These are phyloP conservation scores for Lepidium africanum DNA, from an alignment of 345 rosid species.

Conservation along the genomic window DNA sequence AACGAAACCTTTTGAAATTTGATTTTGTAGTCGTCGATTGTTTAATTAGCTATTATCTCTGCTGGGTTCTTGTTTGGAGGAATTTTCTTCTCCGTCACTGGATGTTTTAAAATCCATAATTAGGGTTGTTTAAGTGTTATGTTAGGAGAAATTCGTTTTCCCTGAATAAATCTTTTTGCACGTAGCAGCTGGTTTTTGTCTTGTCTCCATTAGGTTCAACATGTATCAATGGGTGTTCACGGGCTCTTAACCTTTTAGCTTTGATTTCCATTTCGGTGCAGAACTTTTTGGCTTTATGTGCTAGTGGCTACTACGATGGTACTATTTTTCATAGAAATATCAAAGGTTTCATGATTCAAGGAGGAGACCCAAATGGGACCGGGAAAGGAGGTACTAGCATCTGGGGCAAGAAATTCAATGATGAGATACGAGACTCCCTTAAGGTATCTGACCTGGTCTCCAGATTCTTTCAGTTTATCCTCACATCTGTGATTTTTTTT, in stretches of 20 bases:
- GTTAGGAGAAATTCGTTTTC: background rate
- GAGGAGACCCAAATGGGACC: slow-evolving; percentile 93
- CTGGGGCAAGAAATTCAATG: slow-evolving; percentile 98
- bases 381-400: slow-evolving; percentile 98
- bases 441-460: slow-evolving; percentile 42
- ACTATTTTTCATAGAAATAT: slow-evolving; percentile 88
- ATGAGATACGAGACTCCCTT: slow-evolving; percentile 93
- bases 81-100: background rate
- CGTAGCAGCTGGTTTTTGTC: background rate
- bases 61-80: background rate
- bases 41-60: background rate
- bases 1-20: background rate
- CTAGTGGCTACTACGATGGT: slow-evolving; percentile 86
- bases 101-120: background rate
- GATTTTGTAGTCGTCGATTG: background rate
- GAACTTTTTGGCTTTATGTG: slow-evolving; percentile 96
- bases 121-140: background rate
- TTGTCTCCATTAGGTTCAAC: background rate
- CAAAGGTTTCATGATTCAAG: slow-evolving; percentile 99
- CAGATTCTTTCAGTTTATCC: background rate
- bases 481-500: background rate
- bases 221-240: background rate
- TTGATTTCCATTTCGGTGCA: slow-evolving; percentile 26
- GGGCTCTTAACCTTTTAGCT: background rate
- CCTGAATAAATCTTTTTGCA: background rate